Evolutionary conservation across 805 yeast genomes (phyloP).

Genomic region (Ogataea dorogensis): DNA sequence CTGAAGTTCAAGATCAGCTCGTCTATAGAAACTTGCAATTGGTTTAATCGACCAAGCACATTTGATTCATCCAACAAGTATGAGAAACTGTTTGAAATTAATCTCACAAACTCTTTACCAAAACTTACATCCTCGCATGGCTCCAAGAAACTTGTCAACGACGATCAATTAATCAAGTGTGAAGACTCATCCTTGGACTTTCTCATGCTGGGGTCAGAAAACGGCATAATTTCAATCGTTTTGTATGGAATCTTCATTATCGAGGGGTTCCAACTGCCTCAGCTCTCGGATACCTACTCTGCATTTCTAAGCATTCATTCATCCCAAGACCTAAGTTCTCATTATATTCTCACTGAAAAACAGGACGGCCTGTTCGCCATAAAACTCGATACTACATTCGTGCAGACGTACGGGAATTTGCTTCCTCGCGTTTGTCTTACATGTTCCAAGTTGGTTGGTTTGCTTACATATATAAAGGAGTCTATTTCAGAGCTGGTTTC

Average conservation of each 20-base stretch:
- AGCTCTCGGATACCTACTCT: constrained; percentile 15
- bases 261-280: constrained; percentile 26
- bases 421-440: constrained; percentile 34
- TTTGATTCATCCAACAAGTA: constrained; percentile 14
- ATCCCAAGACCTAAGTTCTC: constrained; percentile 23
- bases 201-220: constrained; percentile 28
- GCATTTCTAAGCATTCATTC: constrained; percentile 22
- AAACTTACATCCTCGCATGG: constrained; percentile 23
- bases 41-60: constrained; percentile 22
- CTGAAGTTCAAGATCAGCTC: constrained; percentile 18
- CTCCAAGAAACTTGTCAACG: constrained; percentile 22
- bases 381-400: constrained; percentile 30
- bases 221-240: constrained; percentile 25
- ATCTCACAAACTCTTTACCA: constrained; percentile 27
- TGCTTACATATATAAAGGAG: constrained; percentile 36
- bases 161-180: constrained; percentile 23
- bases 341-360: constrained; percentile 26
- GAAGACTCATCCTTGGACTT: constrained; percentile 30
- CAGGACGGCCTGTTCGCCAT: constrained; percentile 20
- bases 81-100: constrained; percentile 23
- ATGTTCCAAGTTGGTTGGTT: constrained; percentile 37
- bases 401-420: constrained; percentile 26
- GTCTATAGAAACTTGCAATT: constrained; percentile 18
- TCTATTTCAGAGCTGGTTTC: constrained; percentile 28
- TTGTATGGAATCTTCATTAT: constrained; percentile 36